Base-by-base conservation (phyloP, 1,284 basidiomycete species). In the Melampsora americana region DNA sequence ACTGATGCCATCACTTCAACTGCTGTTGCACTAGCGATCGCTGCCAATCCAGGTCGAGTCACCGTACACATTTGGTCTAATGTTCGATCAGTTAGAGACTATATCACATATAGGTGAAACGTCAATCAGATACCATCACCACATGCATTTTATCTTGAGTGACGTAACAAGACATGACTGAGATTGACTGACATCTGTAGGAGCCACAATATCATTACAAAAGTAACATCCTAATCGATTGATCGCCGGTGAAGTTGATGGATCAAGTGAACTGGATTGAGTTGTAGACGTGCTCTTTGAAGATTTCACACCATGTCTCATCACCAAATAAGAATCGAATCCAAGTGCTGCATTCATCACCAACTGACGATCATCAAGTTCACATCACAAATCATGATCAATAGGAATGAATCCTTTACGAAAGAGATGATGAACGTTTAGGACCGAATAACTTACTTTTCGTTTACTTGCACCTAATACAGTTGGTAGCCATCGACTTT, bases 21-120 rank as follows among this genome's bases (percentile, higher is more conserved):
- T 0, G 93, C 93, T 0, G 90, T 91, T 0, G 94, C 90, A 0
- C 91, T 89, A 0, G 95, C 95, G 59, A 98, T 94, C 0, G 92
- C 89, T 0, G 95, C 96, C 0, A 98, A 86, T 0, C 95, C 95
- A 0, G 96, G 95, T n/a, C 96, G 86, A 0, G 95, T 97, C 16
- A 99, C 96, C 0, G 96, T 99, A 82, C 96, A 99, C 95, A 98
- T 98, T 82, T 99, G 95, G 82, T 99, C 96, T 32, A 99, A 87
- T 0, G 95, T 97, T 48, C 95, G 87, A 81, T 99, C 95, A 0
- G 92, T 91, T 66, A 98, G 85, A 0, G 92, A 95, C 94, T 96
- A 77, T 2, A 59, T 30, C 53, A 4, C 50, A 20, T n/a, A n/a
- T n/a, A n/a, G n/a, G n/a, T n/a, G n/a, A n/a, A n/a, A n/a, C n/a